phyloP scores from a whole-genome alignment of 2,329 filamentous ascomycete genomes.

The Trichoderma hamatum region DNA sequence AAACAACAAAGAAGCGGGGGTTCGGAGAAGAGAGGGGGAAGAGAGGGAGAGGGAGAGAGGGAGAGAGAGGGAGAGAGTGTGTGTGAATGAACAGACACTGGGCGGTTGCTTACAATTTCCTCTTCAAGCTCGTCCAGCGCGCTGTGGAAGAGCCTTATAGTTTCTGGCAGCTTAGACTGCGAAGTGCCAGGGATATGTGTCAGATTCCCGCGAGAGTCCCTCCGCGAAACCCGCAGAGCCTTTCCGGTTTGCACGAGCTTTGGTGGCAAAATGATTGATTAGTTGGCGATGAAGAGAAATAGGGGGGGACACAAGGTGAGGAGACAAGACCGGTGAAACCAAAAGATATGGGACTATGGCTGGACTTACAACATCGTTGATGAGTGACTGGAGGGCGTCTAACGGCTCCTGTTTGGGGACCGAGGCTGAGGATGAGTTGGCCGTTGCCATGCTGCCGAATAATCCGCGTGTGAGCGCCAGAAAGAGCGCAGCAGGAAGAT shows the following conservation, averaged over 20 bases:
- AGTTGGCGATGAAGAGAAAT: background rate
- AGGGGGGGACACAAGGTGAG: background rate
- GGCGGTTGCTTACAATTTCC: conserved; percentile 54
- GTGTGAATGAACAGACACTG: background rate
- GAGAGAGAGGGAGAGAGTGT: too few species aligned
- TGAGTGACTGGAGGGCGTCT: conserved; percentile 54
- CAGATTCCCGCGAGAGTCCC: conserved; percentile 48
- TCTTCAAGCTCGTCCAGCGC: conserved; percentile 60
- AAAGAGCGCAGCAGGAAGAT: background rate
- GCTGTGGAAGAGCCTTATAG: conserved; percentile 53
- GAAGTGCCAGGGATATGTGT: conserved; percentile 38
- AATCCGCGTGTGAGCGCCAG: background rate
- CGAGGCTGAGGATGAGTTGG: background rate
- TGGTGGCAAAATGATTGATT: conserved; percentile 24
- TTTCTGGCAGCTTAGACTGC: conserved; percentile 50
- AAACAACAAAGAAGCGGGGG: background rate
- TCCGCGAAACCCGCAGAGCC: conserved; percentile 53
- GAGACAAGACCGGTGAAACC: background rate
- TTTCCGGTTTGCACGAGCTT: conserved; percentile 64
- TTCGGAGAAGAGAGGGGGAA: background rate
- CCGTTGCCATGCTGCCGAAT: conserved; percentile 3
- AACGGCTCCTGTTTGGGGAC: conserved; percentile 43
- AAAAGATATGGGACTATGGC: background rate
- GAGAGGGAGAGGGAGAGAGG: background rate
- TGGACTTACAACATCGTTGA: conserved; percentile 57